Base-by-base conservation (phyloP, 805 yeast species). In the Torulaspora gathmanii region DNA sequence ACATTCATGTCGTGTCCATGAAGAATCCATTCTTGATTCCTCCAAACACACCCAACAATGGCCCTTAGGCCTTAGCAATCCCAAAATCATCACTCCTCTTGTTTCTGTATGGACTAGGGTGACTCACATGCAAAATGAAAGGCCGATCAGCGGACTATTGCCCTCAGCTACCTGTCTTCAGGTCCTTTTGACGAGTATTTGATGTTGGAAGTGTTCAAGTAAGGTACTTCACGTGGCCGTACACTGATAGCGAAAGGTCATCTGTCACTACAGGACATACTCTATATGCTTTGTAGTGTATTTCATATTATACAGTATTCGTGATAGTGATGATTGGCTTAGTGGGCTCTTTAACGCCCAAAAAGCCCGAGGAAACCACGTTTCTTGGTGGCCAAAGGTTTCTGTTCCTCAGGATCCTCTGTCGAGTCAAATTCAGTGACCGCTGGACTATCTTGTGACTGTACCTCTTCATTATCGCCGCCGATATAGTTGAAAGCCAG, bases 401-500 rank as follows among this genome's bases (percentile, higher is more conserved):
- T 35, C 28, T 39, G 33, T 5, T 56, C 61, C 4, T 53, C 50
- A 22, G 51, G 64, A 16, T 46, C 45, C n/a, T 50, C 29, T 11
- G 52, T 37, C 15, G 33, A 26, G 20, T 46, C 40, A 9, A 38
- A 30, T 9, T 19, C 44, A 11, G 15, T 4, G 20, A 4, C 35
- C 10, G 30, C 29, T 22, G 25, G 25, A 10, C 43, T 12, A 37
- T 47, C 36, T 11, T 51, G 44, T 22, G 47, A 20, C 25, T 56
- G 56, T 9, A 39, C 12, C 16, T 33, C 56, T n/a, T 51, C 56
- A n/a, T 33, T 45, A 28, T 36, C 61, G 57, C 80, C 82, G 28
- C 73, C 71, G 42, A 90, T 75, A 59, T 86, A 89, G 62, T 89
- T 90, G 71, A 73, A 90, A 0, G 95, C 98, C 52, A 87, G 72